These are phyloP conservation scores for Sporormia fimetaria DNA, from an alignment of 495 filamentous ascomycete genomes.

Conservation along the genomic window DNA sequence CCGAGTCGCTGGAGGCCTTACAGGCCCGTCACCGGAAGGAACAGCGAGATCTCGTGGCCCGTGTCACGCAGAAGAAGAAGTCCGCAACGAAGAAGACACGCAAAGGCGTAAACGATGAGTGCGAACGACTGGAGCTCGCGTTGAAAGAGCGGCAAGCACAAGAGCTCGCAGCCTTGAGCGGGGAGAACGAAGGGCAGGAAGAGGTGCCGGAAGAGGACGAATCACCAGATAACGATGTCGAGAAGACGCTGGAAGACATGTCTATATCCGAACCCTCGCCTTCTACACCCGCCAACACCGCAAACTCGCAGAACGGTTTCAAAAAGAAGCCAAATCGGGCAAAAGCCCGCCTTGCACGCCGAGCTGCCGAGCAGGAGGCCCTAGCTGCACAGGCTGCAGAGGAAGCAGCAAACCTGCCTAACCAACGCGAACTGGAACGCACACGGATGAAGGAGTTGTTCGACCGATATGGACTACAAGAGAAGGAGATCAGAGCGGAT, in stretches of 20 bases:
- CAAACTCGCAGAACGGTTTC: conserved; percentile 26
- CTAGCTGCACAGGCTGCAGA: conserved; percentile 51
- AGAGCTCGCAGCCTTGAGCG: conserved; percentile 49
- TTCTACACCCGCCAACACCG: conserved; percentile 26
- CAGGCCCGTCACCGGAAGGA: conserved; percentile 78
- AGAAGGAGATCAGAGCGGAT: conserved; percentile 75
- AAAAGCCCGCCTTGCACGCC: conserved; percentile 79
- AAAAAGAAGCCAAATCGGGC: conserved; percentile 75
- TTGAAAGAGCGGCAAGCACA: conserved; percentile 34
- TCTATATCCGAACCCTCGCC: conserved; percentile 6
- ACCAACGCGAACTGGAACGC: conserved; percentile 63
- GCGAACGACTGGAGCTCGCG: conserved; percentile 31
- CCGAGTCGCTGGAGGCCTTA: conserved; percentile 32
- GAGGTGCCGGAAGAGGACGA: conserved; percentile 8
- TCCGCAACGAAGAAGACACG: conserved; percentile 90
- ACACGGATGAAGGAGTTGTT: conserved; percentile 56
- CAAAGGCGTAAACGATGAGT: conserved; percentile 65
- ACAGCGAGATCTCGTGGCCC: conserved; percentile 68
- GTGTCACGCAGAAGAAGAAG: conserved; percentile 91
- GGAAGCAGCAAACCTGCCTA: conserved; percentile 63
- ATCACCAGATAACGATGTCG: conserved; percentile 10
- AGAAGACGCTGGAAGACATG: conserved; percentile 10
- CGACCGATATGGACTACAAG: conserved; percentile 48
- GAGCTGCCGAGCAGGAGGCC: conserved; percentile 72
- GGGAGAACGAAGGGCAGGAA: conserved; percentile 3